Percentiles rank a stretch among this genome's conserved stretches.
These are phyloP conservation scores for Rhynchosporium graminicola DNA, from an alignment of 2,329 filamentous ascomycete genomes.

Conservation along the genomic window DNA sequence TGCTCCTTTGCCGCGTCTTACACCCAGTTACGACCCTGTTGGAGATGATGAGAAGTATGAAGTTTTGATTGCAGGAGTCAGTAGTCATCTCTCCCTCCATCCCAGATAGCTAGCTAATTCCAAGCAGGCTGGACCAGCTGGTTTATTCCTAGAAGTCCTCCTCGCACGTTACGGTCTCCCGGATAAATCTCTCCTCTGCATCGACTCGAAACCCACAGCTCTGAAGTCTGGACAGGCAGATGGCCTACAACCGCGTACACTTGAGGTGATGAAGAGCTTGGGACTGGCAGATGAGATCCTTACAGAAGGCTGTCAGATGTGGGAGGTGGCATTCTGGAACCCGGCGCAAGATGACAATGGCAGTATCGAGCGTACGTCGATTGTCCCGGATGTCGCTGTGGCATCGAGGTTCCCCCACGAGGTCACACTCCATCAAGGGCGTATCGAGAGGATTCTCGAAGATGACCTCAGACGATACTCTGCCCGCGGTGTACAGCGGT, in stretches of 20 bases:
- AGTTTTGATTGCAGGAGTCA: slow-evolving; percentile 45
- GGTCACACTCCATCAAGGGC: slow-evolving; percentile 49
- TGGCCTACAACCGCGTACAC: slow-evolving; percentile 59
- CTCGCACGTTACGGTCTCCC: slow-evolving; percentile 47
- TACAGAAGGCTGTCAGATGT: slow-evolving; percentile 56
- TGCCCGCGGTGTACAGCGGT: slow-evolving; percentile 49
- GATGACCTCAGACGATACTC: slow-evolving; percentile 45
- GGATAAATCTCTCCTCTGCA: slow-evolving; percentile 43
- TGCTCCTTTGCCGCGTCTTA: slow-evolving; percentile 43
- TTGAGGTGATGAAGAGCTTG: slow-evolving; percentile 62
- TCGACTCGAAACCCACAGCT: slow-evolving; percentile 45
- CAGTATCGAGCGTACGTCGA: slow-evolving; percentile 44
- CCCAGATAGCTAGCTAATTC: background rate
- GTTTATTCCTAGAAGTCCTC: slow-evolving; percentile 45
- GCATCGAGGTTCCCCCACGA: slow-evolving; percentile 43
- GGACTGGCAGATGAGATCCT: slow-evolving; percentile 56
- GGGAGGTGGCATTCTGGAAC: slow-evolving; percentile 60
- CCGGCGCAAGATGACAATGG: slow-evolving; percentile 53
- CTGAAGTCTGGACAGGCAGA: slow-evolving; percentile 60
- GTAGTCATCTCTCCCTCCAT: background rate
- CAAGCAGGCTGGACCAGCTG: slow-evolving; percentile 45
- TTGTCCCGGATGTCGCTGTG: slow-evolving; percentile 44
- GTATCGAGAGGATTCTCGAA: slow-evolving; percentile 48
- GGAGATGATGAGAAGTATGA: slow-evolving; percentile 43
- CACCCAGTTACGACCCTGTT: slow-evolving; percentile 29